phyloP scores from a whole-genome alignment of 768 basidiomycete genomes.

The Kondoa malvinella region DNA sequence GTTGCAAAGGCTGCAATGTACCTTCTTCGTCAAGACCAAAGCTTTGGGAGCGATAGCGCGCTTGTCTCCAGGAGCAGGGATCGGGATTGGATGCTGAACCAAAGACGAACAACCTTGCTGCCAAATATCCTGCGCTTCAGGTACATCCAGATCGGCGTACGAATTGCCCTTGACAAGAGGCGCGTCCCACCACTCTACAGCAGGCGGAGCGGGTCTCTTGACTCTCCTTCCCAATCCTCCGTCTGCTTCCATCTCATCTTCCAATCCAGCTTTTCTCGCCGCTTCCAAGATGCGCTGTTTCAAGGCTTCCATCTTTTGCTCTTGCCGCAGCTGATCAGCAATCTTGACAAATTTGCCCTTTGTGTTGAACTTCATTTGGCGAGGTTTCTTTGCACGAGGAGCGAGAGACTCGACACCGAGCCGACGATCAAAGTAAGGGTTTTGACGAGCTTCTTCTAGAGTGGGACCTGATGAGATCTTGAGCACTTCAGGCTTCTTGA shows the following conservation, averaged over 20 bases:
- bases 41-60: conserved; percentile 60
- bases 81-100: conserved; percentile 92
- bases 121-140: conserved; percentile 15
- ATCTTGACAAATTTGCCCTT: conserved; percentile 61
- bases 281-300: conserved; percentile 86
- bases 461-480: conserved; percentile 26
- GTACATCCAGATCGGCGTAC: conserved; percentile 55
- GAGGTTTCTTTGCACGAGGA: conserved; percentile 42
- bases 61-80: conserved; percentile 77
- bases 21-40: conserved; percentile 75
- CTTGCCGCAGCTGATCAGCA: conserved; percentile 36
- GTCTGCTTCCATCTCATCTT: conserved; percentile 66
- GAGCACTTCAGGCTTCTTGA: conserved; percentile 17
- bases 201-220: conserved; percentile 73
- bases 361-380: conserved; percentile 68
- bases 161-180: conserved; percentile 59
- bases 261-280: conserved; percentile 80
- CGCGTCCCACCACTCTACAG: conserved; percentile 94
- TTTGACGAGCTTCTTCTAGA: conserved; percentile 19
- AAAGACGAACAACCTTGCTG: conserved; percentile 29
- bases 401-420: conserved; percentile 34
- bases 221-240: conserved; percentile 52
- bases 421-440: conserved; percentile 29
- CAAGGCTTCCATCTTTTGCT: conserved; percentile 68
- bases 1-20: background rate